A percentile compares a stretch with the other conserved stretches of the same genome.
Evolutionary conservation across 306 rosid genomes (phyloP).

Genomic region (Comarum palustre): DNA sequence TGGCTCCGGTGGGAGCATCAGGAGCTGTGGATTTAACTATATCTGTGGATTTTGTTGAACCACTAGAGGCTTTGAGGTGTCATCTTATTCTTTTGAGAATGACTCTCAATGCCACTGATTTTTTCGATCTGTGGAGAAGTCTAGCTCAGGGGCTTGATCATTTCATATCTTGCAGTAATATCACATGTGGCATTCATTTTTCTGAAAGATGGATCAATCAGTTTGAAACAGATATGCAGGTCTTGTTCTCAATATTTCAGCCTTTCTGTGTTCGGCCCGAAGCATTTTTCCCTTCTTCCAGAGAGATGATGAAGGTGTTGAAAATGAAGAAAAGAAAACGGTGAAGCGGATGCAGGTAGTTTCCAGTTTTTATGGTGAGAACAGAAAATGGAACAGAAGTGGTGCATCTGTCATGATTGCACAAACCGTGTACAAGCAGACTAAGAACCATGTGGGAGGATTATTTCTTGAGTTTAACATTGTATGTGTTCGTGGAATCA

Average conservation of each 20-base stretch:
- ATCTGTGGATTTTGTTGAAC: slow-evolving; percentile 44
- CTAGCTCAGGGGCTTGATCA: slow-evolving; percentile 68
- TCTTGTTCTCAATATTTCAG: slow-evolving; percentile 52
- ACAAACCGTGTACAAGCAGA: background rate
- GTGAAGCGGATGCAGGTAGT: slow-evolving; percentile 39
- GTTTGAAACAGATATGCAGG: slow-evolving; percentile 59
- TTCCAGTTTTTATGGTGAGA: slow-evolving; percentile 13
- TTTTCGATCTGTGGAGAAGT: slow-evolving; percentile 72
- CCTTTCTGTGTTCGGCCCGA: slow-evolving; percentile 67
- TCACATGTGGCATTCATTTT: slow-evolving; percentile 34
- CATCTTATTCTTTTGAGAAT: slow-evolving; percentile 41
- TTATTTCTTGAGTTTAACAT: background rate
- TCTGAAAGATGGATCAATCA: slow-evolving; percentile 34
- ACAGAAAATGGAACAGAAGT: slow-evolving; percentile 18
- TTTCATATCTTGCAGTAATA: slow-evolving; percentile 47
- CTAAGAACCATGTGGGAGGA: background rate
- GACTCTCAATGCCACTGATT: slow-evolving; percentile 56
- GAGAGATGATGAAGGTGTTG: slow-evolving; percentile 50
- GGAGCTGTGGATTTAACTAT: slow-evolving; percentile 37
- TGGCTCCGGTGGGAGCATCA: slow-evolving; percentile 21
- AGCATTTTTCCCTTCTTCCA: slow-evolving; percentile 61
- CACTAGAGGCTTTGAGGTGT: slow-evolving; percentile 49
- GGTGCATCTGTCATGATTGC: slow-evolving; percentile 31
- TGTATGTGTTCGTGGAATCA: background rate
- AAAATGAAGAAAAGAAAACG: slow-evolving; percentile 37